Conservation (phyloP, 768 basidiomycete genomes). For the Kwoniella pini region DNA sequence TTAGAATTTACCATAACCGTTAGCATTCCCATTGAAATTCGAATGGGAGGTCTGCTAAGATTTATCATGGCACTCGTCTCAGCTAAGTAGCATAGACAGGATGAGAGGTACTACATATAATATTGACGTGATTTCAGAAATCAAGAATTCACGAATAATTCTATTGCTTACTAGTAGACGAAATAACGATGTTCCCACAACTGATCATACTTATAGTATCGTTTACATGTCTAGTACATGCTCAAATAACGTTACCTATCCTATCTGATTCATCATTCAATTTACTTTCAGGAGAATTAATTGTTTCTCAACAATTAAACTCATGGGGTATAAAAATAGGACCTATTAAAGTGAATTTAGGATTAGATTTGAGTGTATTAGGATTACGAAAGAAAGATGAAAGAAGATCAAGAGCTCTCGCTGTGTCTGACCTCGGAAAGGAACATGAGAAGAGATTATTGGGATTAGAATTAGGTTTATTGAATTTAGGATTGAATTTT, state of each 20-base stretch:
- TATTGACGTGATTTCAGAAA: too few species aligned
- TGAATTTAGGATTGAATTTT: constrained; percentile 10
- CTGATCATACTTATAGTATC: not conserved
- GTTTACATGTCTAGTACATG: constrained; percentile 5
- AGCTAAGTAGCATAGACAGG: too few species aligned
- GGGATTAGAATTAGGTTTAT: constrained; percentile 12
- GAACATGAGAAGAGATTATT: constrained; percentile 10
- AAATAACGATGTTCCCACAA: not conserved
- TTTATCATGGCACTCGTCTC: too few species aligned
- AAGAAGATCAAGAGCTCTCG: constrained; percentile 10
- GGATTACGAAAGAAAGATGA: constrained; percentile 2
- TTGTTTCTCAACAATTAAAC: constrained; percentile 19
- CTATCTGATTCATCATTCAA: constrained; percentile 17
- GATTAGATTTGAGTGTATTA: constrained; percentile 6
- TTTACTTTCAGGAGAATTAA: constrained; percentile 16
- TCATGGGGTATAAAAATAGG: constrained; percentile 29
- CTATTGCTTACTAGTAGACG: not conserved
- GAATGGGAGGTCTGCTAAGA: too few species aligned
- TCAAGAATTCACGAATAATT: too few species aligned
- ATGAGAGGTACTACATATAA: too few species aligned
- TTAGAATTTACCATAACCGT: too few species aligned
- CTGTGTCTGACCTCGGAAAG: not conserved
- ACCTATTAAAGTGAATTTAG: constrained; percentile 7
- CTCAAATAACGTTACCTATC: constrained; percentile 11
- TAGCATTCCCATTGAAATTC: too few species aligned